phyloP scores from a whole-genome alignment of 139 green algal genomes.

The Nannochloris sp. region DNA sequence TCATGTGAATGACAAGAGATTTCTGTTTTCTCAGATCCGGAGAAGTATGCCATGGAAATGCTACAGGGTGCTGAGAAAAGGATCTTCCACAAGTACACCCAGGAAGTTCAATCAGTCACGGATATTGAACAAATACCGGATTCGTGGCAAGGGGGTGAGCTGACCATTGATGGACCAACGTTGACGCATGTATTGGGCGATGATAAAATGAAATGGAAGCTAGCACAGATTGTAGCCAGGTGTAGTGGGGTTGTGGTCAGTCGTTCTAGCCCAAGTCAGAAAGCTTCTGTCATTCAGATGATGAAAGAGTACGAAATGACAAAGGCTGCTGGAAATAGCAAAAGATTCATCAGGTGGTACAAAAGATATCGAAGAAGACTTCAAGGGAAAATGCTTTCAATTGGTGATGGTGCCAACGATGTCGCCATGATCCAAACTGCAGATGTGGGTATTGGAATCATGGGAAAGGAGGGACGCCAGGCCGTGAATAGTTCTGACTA shows the following conservation, averaged over 20 bases:
- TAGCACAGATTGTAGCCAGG: slow-evolving; percentile 44
- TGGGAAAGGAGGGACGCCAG: slow-evolving; percentile 84
- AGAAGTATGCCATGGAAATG: not conserved
- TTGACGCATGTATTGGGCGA: slow-evolving; percentile 53
- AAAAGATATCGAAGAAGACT: slow-evolving; percentile 12
- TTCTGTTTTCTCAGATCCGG: not conserved
- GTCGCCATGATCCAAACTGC: slow-evolving; percentile 92
- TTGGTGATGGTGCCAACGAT: slow-evolving; percentile 97
- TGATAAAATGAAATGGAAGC: slow-evolving; percentile 17
- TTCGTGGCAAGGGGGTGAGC: slow-evolving; percentile 30
- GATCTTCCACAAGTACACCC: not conserved
- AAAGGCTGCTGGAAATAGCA: slow-evolving; percentile 17
- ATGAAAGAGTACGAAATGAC: slow-evolving; percentile 53
- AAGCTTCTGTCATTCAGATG: slow-evolving; percentile 58
- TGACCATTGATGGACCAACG: slow-evolving; percentile 80
- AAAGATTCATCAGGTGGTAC: slow-evolving; percentile 22
- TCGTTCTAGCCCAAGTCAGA: slow-evolving; percentile 56
- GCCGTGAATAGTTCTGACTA: slow-evolving; percentile 89
- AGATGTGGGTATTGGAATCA: slow-evolving; percentile 94
- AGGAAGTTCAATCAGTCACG: not conserved
- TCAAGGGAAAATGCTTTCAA: slow-evolving; percentile 77
- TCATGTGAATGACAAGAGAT: not conserved
- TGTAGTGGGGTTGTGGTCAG: slow-evolving; percentile 56
- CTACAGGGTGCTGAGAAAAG: not conserved
- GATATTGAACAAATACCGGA: slow-evolving; percentile 8